Conservation (phyloP, 169 alveolate species). For the Babesia ovis region DNA sequence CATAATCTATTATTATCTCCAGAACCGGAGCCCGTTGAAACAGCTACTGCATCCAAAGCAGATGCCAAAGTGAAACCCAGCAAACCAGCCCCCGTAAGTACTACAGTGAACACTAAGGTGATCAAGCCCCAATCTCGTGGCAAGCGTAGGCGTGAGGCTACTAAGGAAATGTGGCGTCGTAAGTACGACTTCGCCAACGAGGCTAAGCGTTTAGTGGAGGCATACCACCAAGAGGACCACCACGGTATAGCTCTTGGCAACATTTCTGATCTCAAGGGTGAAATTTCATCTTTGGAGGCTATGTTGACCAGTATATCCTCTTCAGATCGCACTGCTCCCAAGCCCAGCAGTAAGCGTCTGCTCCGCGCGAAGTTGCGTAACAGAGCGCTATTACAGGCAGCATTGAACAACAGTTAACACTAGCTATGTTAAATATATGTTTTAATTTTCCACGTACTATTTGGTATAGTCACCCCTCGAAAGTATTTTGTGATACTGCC, state of each 20-base stretch:
- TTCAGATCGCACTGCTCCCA: not conserved
- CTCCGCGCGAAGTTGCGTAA: constrained; percentile 24
- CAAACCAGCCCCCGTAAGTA: not conserved
- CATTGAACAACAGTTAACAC: constrained; percentile 15
- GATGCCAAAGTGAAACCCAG: not conserved
- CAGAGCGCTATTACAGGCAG: constrained; percentile 27
- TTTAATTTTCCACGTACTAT: too few relatives aligned
- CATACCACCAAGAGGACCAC: constrained; percentile 43
- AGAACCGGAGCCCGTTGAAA: not conserved
- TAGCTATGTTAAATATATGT: too few relatives aligned
- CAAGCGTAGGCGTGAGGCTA: constrained; percentile 60
- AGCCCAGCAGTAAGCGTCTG: constrained; percentile 29
- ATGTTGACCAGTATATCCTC: constrained; percentile 14
- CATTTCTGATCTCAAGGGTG: constrained; percentile 31
- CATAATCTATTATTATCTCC: not conserved
- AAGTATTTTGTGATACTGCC: too few relatives aligned
- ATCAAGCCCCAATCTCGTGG: constrained; percentile 50
- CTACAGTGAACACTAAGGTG: constrained; percentile 31
- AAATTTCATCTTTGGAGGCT: constrained; percentile 14
- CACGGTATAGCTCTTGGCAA: constrained; percentile 65
- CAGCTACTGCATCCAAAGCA: not conserved
- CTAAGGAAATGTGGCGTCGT: constrained; percentile 62
- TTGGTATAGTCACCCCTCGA: too few relatives aligned
- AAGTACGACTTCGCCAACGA: constrained; percentile 47
- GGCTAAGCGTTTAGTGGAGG: constrained; percentile 55